Evolutionary conservation across 352 stramenopile species (phyloP).

Genomic region (Phytophthora sansomeana): DNA sequence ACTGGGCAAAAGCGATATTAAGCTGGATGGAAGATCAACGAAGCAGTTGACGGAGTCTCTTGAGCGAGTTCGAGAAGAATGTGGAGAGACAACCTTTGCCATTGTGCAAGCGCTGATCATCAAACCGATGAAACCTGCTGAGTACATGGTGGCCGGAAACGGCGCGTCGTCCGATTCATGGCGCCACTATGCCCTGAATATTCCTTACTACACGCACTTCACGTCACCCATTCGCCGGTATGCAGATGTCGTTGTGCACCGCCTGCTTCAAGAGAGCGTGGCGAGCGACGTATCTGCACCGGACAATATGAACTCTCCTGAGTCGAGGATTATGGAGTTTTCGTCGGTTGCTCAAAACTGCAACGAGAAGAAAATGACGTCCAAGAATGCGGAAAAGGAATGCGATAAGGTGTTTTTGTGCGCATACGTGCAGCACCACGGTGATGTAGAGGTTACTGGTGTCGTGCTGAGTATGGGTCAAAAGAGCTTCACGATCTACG

Average conservation of each 20-base stretch:
- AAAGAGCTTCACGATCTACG: conserved; percentile 83
- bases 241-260: conserved; percentile 84
- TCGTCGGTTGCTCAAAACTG: conserved; percentile 72
- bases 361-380: conserved; percentile 88
- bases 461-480: conserved; percentile 77
- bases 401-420: conserved; percentile 86
- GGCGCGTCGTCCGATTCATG: conserved; percentile 75
- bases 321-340: conserved; percentile 47
- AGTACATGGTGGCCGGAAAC: conserved; percentile 93
- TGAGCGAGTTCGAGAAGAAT: conserved; percentile 69
- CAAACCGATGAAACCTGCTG: conserved; percentile 94
- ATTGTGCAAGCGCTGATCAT: conserved; percentile 94
- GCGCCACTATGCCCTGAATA: conserved; percentile 97
- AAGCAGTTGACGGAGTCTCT: conserved; percentile 89
- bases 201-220: conserved; percentile 99
- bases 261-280: conserved; percentile 68
- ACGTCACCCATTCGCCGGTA: conserved; percentile 98
- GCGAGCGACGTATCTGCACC: conserved; percentile 8
- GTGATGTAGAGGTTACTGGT: conserved; percentile 66
- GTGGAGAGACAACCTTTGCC: conserved; percentile 84
- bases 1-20: conserved; percentile 65
- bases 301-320: conserved; percentile 20
- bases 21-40: conserved; percentile 85
- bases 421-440: conserved; percentile 74
- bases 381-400: conserved; percentile 83